Conservation (phyloP, 192 early-diverging fungal species). For the Backusella circina region DNA sequence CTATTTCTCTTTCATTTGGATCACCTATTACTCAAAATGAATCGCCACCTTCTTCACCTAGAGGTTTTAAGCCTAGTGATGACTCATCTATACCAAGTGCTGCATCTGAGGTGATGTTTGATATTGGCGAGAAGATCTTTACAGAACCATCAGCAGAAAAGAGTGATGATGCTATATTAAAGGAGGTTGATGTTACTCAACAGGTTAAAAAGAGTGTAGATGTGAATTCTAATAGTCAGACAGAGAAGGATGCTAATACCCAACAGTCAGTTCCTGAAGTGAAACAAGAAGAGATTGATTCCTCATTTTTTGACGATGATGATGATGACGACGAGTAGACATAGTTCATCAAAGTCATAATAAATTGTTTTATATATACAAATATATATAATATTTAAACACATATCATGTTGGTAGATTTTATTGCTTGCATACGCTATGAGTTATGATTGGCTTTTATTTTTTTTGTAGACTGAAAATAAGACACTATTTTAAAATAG, state of each 20-base stretch:
- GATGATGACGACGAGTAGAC: slow-evolving; percentile 5
- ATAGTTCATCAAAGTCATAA: not conserved
- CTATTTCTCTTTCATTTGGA: slow-evolving; percentile 2
- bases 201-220: not conserved
- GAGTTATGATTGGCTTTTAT: not conserved
- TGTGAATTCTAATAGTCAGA: not conserved
- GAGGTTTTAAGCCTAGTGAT: not conserved
- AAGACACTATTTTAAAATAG: no score
- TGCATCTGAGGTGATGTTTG: slow-evolving; percentile 18
- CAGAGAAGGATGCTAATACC: not conserved
- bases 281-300: slow-evolving; percentile 3
- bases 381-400: no score
- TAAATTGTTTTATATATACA: not conserved
- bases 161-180: not conserved
- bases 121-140: slow-evolving; percentile 8
- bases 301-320: slow-evolving; percentile 11
- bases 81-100: not conserved
- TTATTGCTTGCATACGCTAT: not conserved
- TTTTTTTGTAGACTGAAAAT: no score
- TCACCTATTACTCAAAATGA: slow-evolving; percentile 9
- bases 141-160: not conserved
- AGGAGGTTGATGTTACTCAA: not conserved
- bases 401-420: not conserved
- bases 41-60: slow-evolving; percentile 26
- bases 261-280: not conserved